These are phyloP conservation scores for Fusarium gaditjirri DNA, from an alignment of 2,329 filamentous ascomycete species.

Conservation along the genomic window DNA sequence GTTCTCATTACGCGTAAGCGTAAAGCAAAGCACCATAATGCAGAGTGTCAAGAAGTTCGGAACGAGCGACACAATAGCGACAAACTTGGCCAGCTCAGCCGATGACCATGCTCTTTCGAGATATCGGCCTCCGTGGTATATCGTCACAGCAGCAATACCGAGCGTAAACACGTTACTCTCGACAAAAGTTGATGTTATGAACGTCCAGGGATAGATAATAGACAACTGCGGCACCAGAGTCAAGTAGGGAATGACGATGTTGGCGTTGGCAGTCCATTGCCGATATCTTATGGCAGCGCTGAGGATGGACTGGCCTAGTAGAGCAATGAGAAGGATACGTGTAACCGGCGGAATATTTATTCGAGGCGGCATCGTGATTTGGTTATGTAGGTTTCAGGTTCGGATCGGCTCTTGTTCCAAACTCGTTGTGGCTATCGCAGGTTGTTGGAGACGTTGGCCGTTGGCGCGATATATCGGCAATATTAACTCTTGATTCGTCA, in stretches of 20 bases:
- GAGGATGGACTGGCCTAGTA: conserved; percentile 82
- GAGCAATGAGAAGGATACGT: conserved; percentile 78
- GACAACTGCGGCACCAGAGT: conserved; percentile 86
- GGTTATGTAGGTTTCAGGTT: conserved; percentile 7
- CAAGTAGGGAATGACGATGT: conserved; percentile 84
- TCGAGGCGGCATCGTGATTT: conserved; percentile 76
- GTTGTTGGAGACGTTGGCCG: not conserved
- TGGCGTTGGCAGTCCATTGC: conserved; percentile 71
- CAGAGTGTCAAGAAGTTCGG: conserved; percentile 82
- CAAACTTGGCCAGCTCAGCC: conserved; percentile 89
- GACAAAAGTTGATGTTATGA: conserved; percentile 85
- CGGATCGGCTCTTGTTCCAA: conserved; percentile 13
- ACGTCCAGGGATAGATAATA: conserved; percentile 92
- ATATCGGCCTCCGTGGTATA: conserved; percentile 94
- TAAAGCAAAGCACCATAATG: conserved; percentile 78
- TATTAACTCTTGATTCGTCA: not conserved
- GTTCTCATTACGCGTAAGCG: conserved; percentile 71
- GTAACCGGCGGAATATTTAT: conserved; percentile 95
- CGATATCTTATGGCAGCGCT: conserved; percentile 82
- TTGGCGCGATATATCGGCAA: conserved; percentile 8
- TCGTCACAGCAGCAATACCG: conserved; percentile 76
- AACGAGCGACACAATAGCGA: conserved; percentile 79
- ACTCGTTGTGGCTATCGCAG: conserved; percentile 9
- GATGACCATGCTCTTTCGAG: conserved; percentile 96
- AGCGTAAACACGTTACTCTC: conserved; percentile 94